Percentiles rank a stretch among this genome's conserved stretches.
phyloP scores from a whole-genome alignment of 1,284 basidiomycete genomes.

The Trichosporon faecale region DNA sequence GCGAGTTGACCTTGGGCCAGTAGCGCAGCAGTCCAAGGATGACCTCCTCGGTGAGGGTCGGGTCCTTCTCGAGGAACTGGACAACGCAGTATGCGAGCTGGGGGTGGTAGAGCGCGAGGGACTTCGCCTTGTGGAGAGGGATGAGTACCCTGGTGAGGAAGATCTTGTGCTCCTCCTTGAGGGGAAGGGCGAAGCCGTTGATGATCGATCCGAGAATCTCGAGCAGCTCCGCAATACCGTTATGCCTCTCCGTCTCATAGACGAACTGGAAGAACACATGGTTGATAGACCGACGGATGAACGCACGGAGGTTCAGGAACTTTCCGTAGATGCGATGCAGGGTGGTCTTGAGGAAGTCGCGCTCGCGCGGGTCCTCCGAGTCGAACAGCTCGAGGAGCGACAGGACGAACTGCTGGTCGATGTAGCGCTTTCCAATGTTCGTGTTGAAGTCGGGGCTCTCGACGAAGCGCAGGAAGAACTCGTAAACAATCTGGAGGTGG shows the following conservation, averaged over 20 bases:
- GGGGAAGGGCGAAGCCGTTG: conserved; percentile 96
- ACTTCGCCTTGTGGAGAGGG: conserved; percentile 97
- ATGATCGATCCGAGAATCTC: conserved; percentile 99
- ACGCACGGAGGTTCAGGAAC: conserved; percentile 97
- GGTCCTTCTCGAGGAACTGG: conserved; percentile 97
- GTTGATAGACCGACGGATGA: conserved; percentile 98
- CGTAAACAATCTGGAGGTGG: conserved; percentile 98
- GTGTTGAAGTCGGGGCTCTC: conserved; percentile 98
- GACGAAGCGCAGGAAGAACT: conserved; percentile 99
- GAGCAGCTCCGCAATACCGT: conserved; percentile 96
- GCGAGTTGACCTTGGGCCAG: conserved; percentile 99
- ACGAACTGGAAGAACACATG: conserved; percentile 99
- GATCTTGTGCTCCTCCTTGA: conserved; percentile 99
- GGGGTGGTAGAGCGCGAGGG: conserved; percentile 93
- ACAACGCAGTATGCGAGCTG: conserved; percentile 99
- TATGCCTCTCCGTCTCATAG: conserved; percentile 98
- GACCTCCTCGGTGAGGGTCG: conserved; percentile 88
- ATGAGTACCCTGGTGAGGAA: conserved; percentile 96
- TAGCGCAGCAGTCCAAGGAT: conserved; percentile 90
- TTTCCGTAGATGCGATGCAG: conserved; percentile 99
- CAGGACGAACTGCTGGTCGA: conserved; percentile 94
- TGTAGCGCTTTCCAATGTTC: conserved; percentile 94
- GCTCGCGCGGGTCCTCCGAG: conserved; percentile 96
- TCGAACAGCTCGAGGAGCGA: conserved; percentile 98
- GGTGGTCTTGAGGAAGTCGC: conserved; percentile 99